Evolutionary conservation across 148 eudicot genomes (phyloP), one percentile per base, ranked within the genome.

Genomic region (Rhododendron simsii): DNA sequence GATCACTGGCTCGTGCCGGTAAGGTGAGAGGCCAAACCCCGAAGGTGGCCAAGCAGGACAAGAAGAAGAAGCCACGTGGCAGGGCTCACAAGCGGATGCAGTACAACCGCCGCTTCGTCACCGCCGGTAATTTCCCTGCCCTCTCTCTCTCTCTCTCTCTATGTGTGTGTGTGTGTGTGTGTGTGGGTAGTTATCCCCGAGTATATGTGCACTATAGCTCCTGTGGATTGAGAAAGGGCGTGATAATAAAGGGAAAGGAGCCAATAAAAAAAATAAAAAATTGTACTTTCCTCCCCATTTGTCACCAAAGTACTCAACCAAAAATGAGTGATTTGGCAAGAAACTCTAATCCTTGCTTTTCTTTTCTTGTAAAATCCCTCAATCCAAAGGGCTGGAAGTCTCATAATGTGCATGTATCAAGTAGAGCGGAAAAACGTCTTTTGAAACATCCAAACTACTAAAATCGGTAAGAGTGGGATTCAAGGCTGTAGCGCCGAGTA

Each of bases 1-100:
- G 98, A 90, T 94, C 98, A 1, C 89, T 95, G 91, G 98, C 98
- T 3, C 97, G 98, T 88, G 98, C 98, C 13, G 98, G 98, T 21
- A 94, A 96, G 90, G 98, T 96, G 86, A 92, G 98, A 89, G 98
- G 98, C 3, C 98, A 94, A 82, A 94, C 98, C 1, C 98, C 98
- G 0, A 96, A 96, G 86, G 98, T 96, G 1, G 96, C 98, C 0
- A 91, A 91, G 88, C 98, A 94, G 90, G 98, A 96, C 89, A 96
- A 96, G 94, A 96, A 96, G 96, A 96, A 94, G 95, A 82, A 94
- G 97, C 98, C 98, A 35, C 94, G 96, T 45, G 98, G 98, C 33
- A 93, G 98, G 47, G 98, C 98, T 39, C 94, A 95, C 95, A 95
- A 95, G 92, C 95, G 98, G 21, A 88, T 93, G 84, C 97, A 94